A percentile compares a stretch with the other conserved stretches of the same genome.
These are phyloP conservation scores for Nyctanthes arbortristis DNA, from an alignment of 257 asterid species.

Conservation along the genomic window DNA sequence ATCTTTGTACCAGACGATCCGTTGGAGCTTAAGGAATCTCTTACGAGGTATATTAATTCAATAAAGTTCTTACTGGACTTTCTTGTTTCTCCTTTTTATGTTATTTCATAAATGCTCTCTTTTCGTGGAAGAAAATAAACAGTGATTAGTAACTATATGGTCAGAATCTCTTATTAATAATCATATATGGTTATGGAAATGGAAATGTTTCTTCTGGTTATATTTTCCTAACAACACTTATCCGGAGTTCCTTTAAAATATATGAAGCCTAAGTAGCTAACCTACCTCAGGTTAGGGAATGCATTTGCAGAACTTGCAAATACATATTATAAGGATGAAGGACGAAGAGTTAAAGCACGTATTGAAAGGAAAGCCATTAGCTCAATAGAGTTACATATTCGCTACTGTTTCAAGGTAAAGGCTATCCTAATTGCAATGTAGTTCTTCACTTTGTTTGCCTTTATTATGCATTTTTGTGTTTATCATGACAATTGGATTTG, in stretches of 20 bases:
- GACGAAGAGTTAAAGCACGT: slow-evolving; percentile 74
- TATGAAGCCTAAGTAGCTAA: slow-evolving; percentile 30
- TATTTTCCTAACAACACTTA: neutral
- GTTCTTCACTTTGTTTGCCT: slow-evolving; percentile 11
- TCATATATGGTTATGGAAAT: slow-evolving; percentile 13
- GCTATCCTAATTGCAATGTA: slow-evolving; percentile 21
- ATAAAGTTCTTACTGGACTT: slow-evolving; percentile 12
- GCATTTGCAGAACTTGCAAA: slow-evolving; percentile 70
- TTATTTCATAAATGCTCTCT: slow-evolving; percentile 14
- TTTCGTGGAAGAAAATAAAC: slow-evolving; percentile 13
- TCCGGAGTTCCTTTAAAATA: neutral
- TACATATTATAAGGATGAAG: slow-evolving; percentile 85
- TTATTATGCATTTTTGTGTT: slow-evolving; percentile 8
- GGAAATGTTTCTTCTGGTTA: neutral
- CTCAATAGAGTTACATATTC: slow-evolving; percentile 76
- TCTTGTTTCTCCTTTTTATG: slow-evolving; percentile 14
- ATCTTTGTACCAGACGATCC: slow-evolving; percentile 58
- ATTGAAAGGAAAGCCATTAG: slow-evolving; percentile 69
- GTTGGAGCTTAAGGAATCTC: slow-evolving; percentile 73
- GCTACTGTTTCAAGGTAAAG: slow-evolving; percentile 89
- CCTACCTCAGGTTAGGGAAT: slow-evolving; percentile 63
- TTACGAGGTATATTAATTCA: slow-evolving; percentile 64
- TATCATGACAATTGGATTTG: slow-evolving; percentile 12
- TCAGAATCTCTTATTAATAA: slow-evolving; percentile 17
- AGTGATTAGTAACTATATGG: slow-evolving; percentile 1